Evolutionary conservation across 2,329 filamentous ascomycete genomes (phyloP), one percentile per base, ranked within the genome.

Genomic region (Lasiodiplodia citricola): DNA sequence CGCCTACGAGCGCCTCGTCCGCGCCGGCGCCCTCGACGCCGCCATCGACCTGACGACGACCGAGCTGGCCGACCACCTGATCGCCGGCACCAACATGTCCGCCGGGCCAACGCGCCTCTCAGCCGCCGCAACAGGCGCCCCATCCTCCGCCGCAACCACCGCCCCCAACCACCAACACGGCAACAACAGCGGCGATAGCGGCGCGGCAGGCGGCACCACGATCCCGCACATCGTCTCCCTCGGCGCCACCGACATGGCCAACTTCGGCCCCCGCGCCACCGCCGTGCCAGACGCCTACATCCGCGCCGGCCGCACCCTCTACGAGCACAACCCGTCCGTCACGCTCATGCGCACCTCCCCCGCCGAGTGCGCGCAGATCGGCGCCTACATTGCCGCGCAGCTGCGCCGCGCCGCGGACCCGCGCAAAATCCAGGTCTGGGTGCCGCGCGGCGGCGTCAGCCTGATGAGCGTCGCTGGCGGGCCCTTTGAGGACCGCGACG

Each of bases 11-110:
- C 81, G 88, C 0, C 80, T 92, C 2, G 79, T 91, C 0, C 74
- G 75, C 0, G 86, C 90, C 72, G 83, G 82, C 0, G 79, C 81
- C n/a, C 80, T 93, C 1, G 88, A 91, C 73, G 90, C 87, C 0
- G 84, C 92, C 0, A 79, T 92, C 3, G 91, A 93, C 73, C 78
- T 92, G n/a, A 92, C 91, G 0, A 92, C 90, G 0, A 91, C 89
- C 0, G 91, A 93, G 73, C 83, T 91, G 21, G 87, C 86, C 54
- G 90, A 92, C 73, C 71, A 92, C 73, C 71, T 91, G 0, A 8
- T 55, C 63, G 85, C 86, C 18, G 90, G 88, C 0, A 90, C 90
- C 0, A 83, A 88, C 3, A 85, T 92, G 80, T 85, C 83, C 37
- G 89, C 90, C 0, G 89, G 87, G 0, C 79, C 83, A 1, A 73